phyloP scores from a whole-genome alignment of 768 basidiomycete species.

The Boletus vermiculosoides region DNA sequence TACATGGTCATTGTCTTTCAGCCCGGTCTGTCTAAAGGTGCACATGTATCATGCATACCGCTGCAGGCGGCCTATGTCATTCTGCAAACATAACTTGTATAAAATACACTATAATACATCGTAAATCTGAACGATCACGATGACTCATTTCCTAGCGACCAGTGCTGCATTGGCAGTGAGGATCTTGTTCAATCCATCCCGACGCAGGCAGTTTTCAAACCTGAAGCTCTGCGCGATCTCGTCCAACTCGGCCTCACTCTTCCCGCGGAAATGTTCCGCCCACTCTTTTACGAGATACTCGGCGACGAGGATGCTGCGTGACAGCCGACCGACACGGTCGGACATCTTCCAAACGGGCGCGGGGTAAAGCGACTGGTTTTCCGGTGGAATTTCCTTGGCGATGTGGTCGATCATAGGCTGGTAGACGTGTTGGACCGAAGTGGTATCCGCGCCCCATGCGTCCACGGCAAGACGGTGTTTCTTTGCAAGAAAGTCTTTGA shows the following conservation, averaged over 20 bases:
- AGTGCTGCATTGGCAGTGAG: conserved; percentile 42
- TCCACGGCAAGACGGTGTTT: conserved; percentile 78
- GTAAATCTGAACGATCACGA: background rate
- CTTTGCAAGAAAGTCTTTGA: conserved; percentile 68
- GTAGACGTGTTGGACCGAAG: conserved; percentile 55
- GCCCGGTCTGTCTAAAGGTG: too few relatives aligned
- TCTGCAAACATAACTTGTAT: background rate
- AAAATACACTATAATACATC: background rate
- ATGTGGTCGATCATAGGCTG: conserved; percentile 65
- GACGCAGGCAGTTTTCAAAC: conserved; percentile 65
- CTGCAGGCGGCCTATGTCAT: too few relatives aligned
- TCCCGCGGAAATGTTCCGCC: conserved; percentile 66
- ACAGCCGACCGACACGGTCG: conserved; percentile 53
- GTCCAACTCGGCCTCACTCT: conserved; percentile 61
- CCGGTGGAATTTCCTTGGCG: conserved; percentile 49
- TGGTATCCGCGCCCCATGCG: conserved; percentile 73
- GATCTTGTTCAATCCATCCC: conserved; percentile 63
- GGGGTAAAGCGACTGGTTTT: conserved; percentile 59
- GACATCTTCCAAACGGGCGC: conserved; percentile 61
- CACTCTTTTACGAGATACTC: conserved; percentile 74
- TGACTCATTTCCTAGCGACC: background rate
- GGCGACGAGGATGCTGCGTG: conserved; percentile 65
- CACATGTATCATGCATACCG: too few relatives aligned
- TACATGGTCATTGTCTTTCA: background rate
- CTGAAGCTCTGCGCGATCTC: conserved; percentile 73